Percentiles rank a stretch among this genome's conserved stretches.
These are phyloP conservation scores for Aspergillus sp. DNA, from an alignment of 2,329 filamentous ascomycete genomes.

Conservation along the genomic window DNA sequence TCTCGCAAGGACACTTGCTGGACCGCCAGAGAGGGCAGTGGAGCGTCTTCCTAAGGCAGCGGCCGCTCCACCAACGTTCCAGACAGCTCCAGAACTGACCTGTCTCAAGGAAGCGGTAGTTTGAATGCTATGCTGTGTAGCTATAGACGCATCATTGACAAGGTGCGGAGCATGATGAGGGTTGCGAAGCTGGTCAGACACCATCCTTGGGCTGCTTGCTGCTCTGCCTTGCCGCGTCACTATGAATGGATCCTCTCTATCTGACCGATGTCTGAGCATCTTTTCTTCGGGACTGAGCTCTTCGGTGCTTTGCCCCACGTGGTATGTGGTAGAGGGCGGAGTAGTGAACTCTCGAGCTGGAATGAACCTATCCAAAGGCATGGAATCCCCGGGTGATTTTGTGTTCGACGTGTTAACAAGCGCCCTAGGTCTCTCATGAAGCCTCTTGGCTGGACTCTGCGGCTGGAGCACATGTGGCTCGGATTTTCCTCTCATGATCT, in stretches of 20 bases:
- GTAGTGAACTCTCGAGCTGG: slow-evolving; percentile 45
- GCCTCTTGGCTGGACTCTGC: not conserved
- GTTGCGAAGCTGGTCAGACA: slow-evolving; percentile 15
- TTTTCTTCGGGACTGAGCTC: slow-evolving; percentile 49
- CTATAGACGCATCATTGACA: slow-evolving; percentile 23
- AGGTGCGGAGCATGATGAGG: slow-evolving; percentile 36
- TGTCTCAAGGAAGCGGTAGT: slow-evolving; percentile 38
- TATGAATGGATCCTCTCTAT: slow-evolving; percentile 54
- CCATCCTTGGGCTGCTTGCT: slow-evolving; percentile 11
- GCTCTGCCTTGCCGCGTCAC: slow-evolving; percentile 33
- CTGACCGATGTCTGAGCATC: slow-evolving; percentile 43
- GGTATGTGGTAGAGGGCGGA: slow-evolving; percentile 50
- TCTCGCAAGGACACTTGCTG: slow-evolving; percentile 64
- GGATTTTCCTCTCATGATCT: too few species aligned
- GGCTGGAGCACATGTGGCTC: too few species aligned
- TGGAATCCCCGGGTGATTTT: slow-evolving; percentile 17
- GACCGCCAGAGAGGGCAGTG: slow-evolving; percentile 57
- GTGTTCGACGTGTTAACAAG: not conserved
- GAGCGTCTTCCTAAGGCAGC: slow-evolving; percentile 50
- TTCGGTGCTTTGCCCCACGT: slow-evolving; percentile 49
- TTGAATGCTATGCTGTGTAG: slow-evolving; percentile 11
- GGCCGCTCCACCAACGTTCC: slow-evolving; percentile 72
- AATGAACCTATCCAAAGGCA: slow-evolving; percentile 60
- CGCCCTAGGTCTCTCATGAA: not conserved
- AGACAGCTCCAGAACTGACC: slow-evolving; percentile 68